Evolutionary conservation across 140 eudicot genomes (phyloP).

Genomic region (Flaveria floridana): DNA sequence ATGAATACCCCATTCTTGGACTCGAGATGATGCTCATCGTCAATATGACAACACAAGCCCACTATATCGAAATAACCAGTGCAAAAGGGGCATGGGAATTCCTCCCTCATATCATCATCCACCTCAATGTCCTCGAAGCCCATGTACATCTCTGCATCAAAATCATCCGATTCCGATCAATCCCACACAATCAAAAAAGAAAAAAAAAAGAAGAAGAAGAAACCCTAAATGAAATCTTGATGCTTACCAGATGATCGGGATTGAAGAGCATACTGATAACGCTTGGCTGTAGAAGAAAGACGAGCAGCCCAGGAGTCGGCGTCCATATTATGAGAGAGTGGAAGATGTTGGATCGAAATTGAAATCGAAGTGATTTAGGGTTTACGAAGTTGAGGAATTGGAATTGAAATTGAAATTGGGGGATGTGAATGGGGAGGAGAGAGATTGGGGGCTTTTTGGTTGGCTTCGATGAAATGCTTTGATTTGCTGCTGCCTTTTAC

Average conservation of each 20-base stretch:
- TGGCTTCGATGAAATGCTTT: slow-evolving; percentile 23
- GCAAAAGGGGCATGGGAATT: slow-evolving; percentile 91
- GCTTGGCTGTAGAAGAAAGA: slow-evolving; percentile 71
- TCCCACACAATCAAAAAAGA: neutral
- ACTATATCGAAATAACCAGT: slow-evolving; percentile 79
- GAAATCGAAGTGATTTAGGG: slow-evolving; percentile 32
- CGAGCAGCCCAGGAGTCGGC: slow-evolving; percentile 93
- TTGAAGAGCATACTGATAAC: slow-evolving; percentile 72
- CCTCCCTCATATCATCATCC: slow-evolving; percentile 83
- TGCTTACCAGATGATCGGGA: slow-evolving; percentile 63
- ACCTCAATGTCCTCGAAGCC: slow-evolving; percentile 26
- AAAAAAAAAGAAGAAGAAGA: neutral
- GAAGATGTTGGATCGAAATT: slow-evolving; percentile 21
- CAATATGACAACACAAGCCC: slow-evolving; percentile 92
- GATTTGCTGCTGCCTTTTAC: slow-evolving; percentile 12
- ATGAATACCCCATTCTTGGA: slow-evolving; percentile 85
- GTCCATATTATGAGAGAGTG: slow-evolving; percentile 49
- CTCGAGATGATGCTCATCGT: slow-evolving; percentile 86
- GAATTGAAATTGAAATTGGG: slow-evolving; percentile 13
- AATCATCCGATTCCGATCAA: neutral
- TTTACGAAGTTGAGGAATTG: slow-evolving; percentile 19
- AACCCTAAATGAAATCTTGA: slow-evolving; percentile 22
- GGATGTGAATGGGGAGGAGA: slow-evolving; percentile 11
- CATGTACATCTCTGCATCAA: slow-evolving; percentile 23
- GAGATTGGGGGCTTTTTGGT: slow-evolving; percentile 30